These are phyloP conservation scores for Annona cherimola DNA, from an alignment of 164 flowering plant genomes.

Conservation along the genomic window DNA sequence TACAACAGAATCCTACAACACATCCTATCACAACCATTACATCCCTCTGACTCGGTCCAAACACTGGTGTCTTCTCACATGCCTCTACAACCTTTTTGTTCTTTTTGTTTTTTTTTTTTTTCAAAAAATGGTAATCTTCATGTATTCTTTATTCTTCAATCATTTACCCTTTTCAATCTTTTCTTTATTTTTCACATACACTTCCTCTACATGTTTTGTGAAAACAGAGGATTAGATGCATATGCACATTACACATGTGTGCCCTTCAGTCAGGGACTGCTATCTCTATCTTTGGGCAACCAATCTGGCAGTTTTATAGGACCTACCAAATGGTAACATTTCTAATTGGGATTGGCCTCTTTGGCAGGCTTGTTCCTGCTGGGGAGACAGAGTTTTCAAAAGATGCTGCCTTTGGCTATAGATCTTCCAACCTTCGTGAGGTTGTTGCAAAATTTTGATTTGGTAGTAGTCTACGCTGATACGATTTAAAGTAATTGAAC, in stretches of 20 bases:
- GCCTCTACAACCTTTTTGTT: no score
- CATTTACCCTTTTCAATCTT: no score
- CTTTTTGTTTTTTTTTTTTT: no score
- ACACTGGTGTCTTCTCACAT: no score
- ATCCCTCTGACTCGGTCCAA: no score
- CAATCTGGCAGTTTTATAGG: neutral
- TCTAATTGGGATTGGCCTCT: constrained; percentile 12
- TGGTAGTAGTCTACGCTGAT: neutral
- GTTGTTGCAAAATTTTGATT: constrained; percentile 27
- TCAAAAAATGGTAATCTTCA: no score
- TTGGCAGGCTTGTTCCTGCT: constrained; percentile 82
- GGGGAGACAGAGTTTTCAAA: constrained; percentile 98
- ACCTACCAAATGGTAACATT: neutral
- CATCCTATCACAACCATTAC: no score
- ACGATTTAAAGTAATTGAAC: neutral
- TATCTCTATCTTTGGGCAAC: neutral
- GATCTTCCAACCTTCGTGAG: constrained; percentile 87
- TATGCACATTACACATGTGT: neutral
- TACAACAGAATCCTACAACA: no score
- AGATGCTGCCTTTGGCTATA: constrained; percentile 94
- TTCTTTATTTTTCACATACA: no score
- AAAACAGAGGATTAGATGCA: neutral
- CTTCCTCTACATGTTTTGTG: neutral
- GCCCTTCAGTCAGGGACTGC: neutral
- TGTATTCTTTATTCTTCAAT: no score